Evolutionary conservation across 1,139 yeast genomes (phyloP), one percentile per base, ranked within the genome.

Genomic region (Hemisphaericaspora xylanilytica): DNA sequence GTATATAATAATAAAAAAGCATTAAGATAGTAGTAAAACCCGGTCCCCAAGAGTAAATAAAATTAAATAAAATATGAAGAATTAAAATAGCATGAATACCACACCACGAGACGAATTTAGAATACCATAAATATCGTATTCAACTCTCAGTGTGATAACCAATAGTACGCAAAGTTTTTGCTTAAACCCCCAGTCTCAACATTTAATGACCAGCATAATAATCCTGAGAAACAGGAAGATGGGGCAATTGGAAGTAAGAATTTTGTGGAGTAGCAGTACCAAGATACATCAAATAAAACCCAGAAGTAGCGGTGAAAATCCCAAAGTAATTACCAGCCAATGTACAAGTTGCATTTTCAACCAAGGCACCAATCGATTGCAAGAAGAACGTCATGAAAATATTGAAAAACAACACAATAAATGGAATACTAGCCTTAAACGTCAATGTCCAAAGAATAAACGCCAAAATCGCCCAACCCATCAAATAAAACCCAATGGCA

Each of bases 321-420:
- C 94, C 95, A 39, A 82, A 58, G 29, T 79, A 78, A 48, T 94
- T 94, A 22, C 82, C 95, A 10, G 87, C 90, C 50, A 67, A 75
- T 37, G 69, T 66, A 39, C 58, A 42, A 18, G 55, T 50, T 14
- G 51, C 43, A 24, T 52, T 63, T 11, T 56, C 61, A 20, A 64
- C 59, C 44, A 70, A 56, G 25, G 59, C 56, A 3, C 66, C 66
- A 37, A 58, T 63, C 13, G 72, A 67, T 51, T 63, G 63, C 33
- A 68, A 48, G 27, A 67, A 47, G 48, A 66, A 63, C 39, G 66
- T 61, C 48, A 65, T 42, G 52, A 58, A 58, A 38, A 67, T 52
- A 37, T 52, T 55, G 43, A 63, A 48, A 43, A 68, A 65, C 37
- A 67, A 51, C 5, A 43, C 51, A 34, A 61, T 50, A 27, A 70